A percentile compares a stretch with the other conserved stretches of the same genome.
Evolutionary conservation across 345 rosid species (phyloP).

Genomic region (Pistacia vera): DNA sequence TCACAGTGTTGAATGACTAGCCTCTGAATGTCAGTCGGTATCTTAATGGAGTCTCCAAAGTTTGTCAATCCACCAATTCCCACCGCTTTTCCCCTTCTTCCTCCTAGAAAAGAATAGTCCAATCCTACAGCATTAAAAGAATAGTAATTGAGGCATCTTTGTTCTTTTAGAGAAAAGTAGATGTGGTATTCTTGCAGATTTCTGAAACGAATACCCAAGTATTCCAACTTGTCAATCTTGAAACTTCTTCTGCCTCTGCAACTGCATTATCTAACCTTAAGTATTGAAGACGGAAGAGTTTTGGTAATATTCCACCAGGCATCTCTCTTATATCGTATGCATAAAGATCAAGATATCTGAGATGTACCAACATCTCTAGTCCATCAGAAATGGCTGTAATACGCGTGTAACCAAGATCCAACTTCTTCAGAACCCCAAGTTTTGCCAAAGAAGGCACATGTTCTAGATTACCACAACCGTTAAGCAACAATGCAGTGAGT

Average conservation of each 20-base stretch:
- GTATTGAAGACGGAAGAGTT: not conserved
- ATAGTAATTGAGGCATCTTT: too few relatives aligned
- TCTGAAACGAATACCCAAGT: not conserved
- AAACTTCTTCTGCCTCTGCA: not conserved
- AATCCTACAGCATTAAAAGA: too few relatives aligned
- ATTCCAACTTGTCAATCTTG: not conserved
- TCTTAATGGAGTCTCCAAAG: not conserved
- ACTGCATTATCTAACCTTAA: not conserved
- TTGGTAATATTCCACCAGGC: not conserved
- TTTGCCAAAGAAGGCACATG: constrained; percentile 13
- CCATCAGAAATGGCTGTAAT: constrained; percentile 23
- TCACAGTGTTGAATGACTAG: not conserved
- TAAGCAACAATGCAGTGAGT: constrained; percentile 14
- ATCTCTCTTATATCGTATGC: not conserved
- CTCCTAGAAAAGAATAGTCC: too few relatives aligned
- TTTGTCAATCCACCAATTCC: not conserved
- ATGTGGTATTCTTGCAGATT: not conserved
- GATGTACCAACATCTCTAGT: constrained; percentile 3
- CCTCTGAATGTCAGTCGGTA: not conserved
- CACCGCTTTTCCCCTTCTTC: too few relatives aligned
- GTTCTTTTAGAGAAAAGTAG: not conserved
- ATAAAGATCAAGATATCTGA: constrained; percentile 19
- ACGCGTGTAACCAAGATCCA: not conserved
- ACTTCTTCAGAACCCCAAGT: constrained; percentile 16
- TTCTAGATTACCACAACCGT: not conserved